Conservation (phyloP, 441 rosid genomes). For the Cnidoscolus chayamansa region DNA sequence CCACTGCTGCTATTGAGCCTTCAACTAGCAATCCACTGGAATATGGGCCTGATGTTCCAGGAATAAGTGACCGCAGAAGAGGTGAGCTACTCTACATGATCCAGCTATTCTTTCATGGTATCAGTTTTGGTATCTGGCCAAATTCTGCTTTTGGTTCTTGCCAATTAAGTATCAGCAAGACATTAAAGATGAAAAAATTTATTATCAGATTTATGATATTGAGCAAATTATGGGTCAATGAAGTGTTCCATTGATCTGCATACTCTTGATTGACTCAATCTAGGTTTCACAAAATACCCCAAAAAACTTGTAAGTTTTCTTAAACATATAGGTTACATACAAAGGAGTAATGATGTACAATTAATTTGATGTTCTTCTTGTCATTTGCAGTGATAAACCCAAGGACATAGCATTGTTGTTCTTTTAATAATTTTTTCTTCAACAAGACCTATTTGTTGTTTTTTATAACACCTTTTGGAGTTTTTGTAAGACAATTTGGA, state of each 20-base stretch:
- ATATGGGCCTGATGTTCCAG: slow-evolving; percentile 50
- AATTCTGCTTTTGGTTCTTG: background rate
- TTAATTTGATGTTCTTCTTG: background rate
- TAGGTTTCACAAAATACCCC: background rate
- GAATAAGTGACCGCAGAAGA: slow-evolving; percentile 52
- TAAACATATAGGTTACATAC: background rate
- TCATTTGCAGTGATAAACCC: background rate
- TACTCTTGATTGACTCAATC: background rate
- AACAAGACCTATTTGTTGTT: background rate
- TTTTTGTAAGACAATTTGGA: background rate
- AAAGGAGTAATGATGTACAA: background rate
- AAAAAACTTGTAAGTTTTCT: background rate
- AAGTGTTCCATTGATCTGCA: background rate
- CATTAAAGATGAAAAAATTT: background rate
- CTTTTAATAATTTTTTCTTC: background rate
- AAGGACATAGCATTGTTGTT: background rate
- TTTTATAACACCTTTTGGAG: background rate
- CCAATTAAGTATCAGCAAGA: background rate
- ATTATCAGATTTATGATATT: background rate
- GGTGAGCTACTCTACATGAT: slow-evolving; percentile 44
- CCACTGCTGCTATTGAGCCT: slow-evolving; percentile 41
- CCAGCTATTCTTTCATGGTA: slow-evolving; percentile 10
- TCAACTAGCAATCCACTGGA: slow-evolving; percentile 29
- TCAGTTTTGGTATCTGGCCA: slow-evolving; percentile 1
- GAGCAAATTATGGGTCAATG: background rate